Evolutionary conservation across 305 asterid genomes (phyloP).

Genomic region (Solanum hybrid): DNA sequence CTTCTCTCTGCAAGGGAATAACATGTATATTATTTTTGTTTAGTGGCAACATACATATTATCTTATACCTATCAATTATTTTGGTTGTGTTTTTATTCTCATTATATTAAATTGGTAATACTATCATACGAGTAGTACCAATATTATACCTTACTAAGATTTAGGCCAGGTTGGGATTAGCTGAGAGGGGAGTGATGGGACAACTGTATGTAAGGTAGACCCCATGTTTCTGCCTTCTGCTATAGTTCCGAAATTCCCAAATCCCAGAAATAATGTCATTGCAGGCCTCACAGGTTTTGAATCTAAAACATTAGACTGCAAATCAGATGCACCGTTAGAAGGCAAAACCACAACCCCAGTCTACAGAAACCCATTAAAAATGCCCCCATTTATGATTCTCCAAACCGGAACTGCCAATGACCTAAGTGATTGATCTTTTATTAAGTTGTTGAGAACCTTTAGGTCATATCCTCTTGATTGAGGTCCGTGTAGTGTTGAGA

Average conservation of each 20-base stretch:
- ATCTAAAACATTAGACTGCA: not conserved
- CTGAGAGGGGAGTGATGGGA: not conserved
- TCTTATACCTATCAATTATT: not conserved
- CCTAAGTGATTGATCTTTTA: not conserved
- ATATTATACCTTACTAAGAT: not conserved
- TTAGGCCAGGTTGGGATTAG: not conserved
- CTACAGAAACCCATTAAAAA: not conserved
- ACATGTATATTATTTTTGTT: not conserved
- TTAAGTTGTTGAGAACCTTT: not conserved
- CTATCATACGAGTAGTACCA: not conserved
- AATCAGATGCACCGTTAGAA: not conserved
- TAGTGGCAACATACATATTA: not conserved
- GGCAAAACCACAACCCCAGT: not conserved
- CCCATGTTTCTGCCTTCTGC: not conserved
- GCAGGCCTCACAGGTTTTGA: not conserved
- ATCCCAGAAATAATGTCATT: not conserved
- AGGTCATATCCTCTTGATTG: not conserved
- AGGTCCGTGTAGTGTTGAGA: not conserved
- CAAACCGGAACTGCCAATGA: not conserved
- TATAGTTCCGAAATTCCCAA: not conserved
- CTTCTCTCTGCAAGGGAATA: not conserved
- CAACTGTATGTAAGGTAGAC: not conserved
- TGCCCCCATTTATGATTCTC: not conserved
- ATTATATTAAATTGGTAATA: not conserved
- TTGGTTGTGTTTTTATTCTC: not conserved